phyloP scores from a whole-genome alignment of 495 filamentous ascomycete genomes.

The Annulohypoxylon bovei region DNA sequence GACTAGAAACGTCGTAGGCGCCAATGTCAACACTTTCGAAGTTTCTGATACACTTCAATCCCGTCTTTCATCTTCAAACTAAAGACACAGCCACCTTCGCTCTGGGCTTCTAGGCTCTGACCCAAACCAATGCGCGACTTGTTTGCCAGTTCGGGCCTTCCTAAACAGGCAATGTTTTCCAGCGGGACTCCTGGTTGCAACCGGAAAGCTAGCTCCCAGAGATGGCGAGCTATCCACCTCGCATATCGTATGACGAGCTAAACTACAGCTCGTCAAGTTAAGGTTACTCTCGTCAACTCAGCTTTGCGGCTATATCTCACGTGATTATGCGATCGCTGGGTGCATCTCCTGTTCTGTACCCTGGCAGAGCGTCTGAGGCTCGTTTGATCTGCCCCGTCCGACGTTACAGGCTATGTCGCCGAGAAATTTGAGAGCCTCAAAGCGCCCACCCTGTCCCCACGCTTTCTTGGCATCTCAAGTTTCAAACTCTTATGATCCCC shows the following conservation, averaged over 20 bases:
- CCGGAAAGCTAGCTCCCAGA: constrained; percentile 32
- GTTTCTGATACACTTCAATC: constrained; percentile 16
- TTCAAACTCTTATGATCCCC: constrained; percentile 35
- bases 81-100: constrained; percentile 30
- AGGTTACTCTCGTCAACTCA: neutral
- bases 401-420: constrained; percentile 32
- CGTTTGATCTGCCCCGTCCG: constrained; percentile 44
- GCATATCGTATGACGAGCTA: constrained; percentile 5
- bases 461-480: constrained; percentile 40
- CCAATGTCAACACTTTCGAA: constrained; percentile 3
- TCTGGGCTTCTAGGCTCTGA: constrained; percentile 1
- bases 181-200: constrained; percentile 34
- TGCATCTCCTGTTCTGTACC: neutral
- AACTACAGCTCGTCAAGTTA: constrained; percentile 3
- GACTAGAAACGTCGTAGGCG: constrained; percentile 13
- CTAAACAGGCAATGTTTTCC: constrained; percentile 8
- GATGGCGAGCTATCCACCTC: constrained; percentile 31
- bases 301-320: neutral
- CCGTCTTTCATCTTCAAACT: neutral
- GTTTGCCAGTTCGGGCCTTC: constrained; percentile 9
- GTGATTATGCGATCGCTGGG: constrained; percentile 10
- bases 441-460: constrained; percentile 13
- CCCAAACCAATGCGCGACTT: constrained; percentile 9
- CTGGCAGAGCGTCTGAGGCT: constrained; percentile 34
- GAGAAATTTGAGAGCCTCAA: constrained; percentile 39